Base-by-base conservation (phyloP, 1,284 basidiomycete species). In the Boletus smithii region DNA sequence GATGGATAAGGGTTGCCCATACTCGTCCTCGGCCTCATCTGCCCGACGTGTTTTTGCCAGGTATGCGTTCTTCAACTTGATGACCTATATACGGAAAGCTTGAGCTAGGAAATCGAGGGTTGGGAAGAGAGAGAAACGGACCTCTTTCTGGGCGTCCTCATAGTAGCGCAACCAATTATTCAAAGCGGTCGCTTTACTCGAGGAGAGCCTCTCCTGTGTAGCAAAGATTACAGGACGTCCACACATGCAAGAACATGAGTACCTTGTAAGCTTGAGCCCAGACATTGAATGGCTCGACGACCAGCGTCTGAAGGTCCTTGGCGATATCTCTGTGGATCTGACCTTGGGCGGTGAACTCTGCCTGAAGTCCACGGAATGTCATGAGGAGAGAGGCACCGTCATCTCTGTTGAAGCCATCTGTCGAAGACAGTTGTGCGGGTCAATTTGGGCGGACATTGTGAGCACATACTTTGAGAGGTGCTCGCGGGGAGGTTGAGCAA, bases 1-100 rank as follows among this genome's bases (percentile, higher is more conserved):
- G 44, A 18, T 18, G 47, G 37, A 42, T 26, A 42, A 48, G 41
- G 38, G 36, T 16, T 27, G 30, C 16, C 72, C 87, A 62, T 68
- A 94, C 91, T 94, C 91, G 65, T 95, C 91, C 62, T 92, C 91
- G 23, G 86, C 84, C 62, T 95, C 91, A 56, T 95, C 91, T 4
- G 91, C 91, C 30, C 79, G 76, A 43, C 88, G 79, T 0, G 79
- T 83, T 68, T 92, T 94, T 26, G 74, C 69, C n/a, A 89, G 64
- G 60, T 94, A 94, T 38, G 79, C 73, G 48, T 84, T 77, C 67
- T 88, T 91, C 48, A 91, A 69, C 65, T 85, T 85, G 29, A 72
- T 64, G 14, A 88, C 71, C 76, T 79, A 49, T 29, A 40, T 71
- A 48, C 20, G 40, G 16, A 37, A 29, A 34, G 52, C 23, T 58